Conservation (phyloP, 2,329 filamentous ascomycete species). For the Zasmidium citrigriseum region DNA sequence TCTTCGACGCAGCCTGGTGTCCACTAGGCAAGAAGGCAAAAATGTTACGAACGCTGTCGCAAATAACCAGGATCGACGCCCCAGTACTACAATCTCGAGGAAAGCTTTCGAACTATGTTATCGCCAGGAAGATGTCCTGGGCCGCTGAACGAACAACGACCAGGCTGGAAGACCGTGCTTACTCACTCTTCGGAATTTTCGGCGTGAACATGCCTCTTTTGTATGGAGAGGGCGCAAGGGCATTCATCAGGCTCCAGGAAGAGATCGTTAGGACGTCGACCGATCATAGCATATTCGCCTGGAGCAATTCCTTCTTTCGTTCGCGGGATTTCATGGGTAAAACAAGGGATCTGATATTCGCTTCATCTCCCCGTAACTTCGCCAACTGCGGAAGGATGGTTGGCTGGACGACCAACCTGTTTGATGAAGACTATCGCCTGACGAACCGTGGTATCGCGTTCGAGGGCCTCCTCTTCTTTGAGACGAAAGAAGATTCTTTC, state of each 20-base stretch:
- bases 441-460: not conserved
- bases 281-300: slow-evolving; percentile 7
- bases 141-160: slow-evolving; percentile 7
- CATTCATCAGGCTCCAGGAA: slow-evolving; percentile 39
- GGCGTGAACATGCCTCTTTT: slow-evolving; percentile 46
- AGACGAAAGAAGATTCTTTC: not conserved
- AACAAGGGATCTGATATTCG: not conserved
- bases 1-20: slow-evolving; percentile 2
- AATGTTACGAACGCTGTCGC: not conserved
- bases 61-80: not conserved
- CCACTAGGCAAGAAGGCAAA: slow-evolving; percentile 9
- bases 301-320: not conserved
- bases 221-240: slow-evolving; percentile 39
- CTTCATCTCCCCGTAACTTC: not conserved
- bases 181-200: slow-evolving; percentile 48
- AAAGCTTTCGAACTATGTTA: not conserved
- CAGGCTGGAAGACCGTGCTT: slow-evolving; percentile 45
- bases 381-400: not conserved
- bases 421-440: not conserved
- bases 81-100: not conserved
- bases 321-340: not conserved
- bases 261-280: slow-evolving; percentile 8
- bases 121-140: slow-evolving; percentile 13
- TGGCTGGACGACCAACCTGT: not conserved
- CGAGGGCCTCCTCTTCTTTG: not conserved